phyloP scores from a whole-genome alignment of 2,329 filamentous ascomycete genomes.

The Neofusicoccum laricinum region DNA sequence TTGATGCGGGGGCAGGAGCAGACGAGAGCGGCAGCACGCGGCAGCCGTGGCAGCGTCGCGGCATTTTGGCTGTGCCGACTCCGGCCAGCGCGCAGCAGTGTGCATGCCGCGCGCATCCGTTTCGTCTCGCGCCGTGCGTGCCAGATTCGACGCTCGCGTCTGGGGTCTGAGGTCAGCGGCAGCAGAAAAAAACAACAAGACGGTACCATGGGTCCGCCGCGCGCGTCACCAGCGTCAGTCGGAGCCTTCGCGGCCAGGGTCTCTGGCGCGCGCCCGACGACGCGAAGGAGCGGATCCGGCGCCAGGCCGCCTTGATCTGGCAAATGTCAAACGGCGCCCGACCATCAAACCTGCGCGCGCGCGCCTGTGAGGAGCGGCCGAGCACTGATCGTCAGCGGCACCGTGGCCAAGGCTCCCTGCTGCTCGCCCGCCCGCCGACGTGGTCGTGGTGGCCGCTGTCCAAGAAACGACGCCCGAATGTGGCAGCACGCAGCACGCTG shows the following conservation, averaged over 20 bases:
- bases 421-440: too few species aligned
- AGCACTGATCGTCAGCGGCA: neutral
- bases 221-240: neutral
- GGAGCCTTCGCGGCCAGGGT: neutral
- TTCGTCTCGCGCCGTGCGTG: neutral
- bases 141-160: neutral
- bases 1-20: slow-evolving; percentile 11
- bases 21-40: neutral
- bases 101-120: neutral
- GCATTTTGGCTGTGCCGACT: slow-evolving; percentile 7
- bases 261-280: neutral
- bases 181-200: too few species aligned
- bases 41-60: neutral
- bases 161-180: neutral
- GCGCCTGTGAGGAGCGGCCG: neutral
- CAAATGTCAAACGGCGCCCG: neutral
- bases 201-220: too few species aligned
- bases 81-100: neutral
- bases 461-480: neutral
- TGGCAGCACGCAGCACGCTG: neutral
- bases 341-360: neutral
- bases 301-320: neutral
- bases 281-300: neutral
- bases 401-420: neutral
- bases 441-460: neutral